Conservation (phyloP, 176 grass and related monocot genomes). For the Dendrocalamus sinicus region DNA sequence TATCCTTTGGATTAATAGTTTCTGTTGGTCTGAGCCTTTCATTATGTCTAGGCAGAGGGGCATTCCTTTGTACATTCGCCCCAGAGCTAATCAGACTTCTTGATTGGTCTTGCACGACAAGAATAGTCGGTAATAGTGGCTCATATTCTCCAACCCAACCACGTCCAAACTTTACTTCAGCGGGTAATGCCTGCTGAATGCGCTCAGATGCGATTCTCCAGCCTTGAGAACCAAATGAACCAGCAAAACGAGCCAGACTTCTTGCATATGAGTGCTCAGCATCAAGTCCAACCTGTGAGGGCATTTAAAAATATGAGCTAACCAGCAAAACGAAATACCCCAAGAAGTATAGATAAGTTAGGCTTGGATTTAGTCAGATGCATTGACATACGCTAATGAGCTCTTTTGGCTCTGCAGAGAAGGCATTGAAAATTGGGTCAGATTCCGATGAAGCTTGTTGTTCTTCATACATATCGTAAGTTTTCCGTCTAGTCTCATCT, state of each 20-base stretch:
- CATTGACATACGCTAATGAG: constrained; percentile 71
- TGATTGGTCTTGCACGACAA: constrained; percentile 56
- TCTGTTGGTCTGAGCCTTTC: constrained; percentile 41
- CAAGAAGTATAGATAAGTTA: constrained; percentile 11
- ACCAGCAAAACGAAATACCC: constrained; percentile 8
- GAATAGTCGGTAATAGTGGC: constrained; percentile 59
- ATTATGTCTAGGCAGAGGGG: constrained; percentile 41
- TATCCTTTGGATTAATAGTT: constrained; percentile 52
- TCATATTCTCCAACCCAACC: constrained; percentile 96
- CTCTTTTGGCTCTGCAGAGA: constrained; percentile 61
- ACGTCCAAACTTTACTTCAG: constrained; percentile 81
- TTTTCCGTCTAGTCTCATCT: constrained; percentile 91
- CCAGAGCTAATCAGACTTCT: constrained; percentile 40
- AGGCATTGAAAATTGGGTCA: constrained; percentile 61
- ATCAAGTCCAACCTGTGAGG: constrained; percentile 75
- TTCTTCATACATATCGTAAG: constrained; percentile 64
- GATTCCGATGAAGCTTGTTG: constrained; percentile 55
- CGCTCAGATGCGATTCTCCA: constrained; percentile 87
- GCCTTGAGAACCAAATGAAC: constrained; percentile 67
- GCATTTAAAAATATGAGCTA: constrained; percentile 48
- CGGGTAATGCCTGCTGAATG: constrained; percentile 76
- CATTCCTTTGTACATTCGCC: constrained; percentile 47
- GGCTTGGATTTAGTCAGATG: constrained; percentile 40
- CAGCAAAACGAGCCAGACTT: constrained; percentile 91
- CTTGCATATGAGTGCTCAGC: constrained; percentile 81